Conservation (phyloP, 2,329 filamentous ascomycete genomes). For the Verticillium isaacii region DNA sequence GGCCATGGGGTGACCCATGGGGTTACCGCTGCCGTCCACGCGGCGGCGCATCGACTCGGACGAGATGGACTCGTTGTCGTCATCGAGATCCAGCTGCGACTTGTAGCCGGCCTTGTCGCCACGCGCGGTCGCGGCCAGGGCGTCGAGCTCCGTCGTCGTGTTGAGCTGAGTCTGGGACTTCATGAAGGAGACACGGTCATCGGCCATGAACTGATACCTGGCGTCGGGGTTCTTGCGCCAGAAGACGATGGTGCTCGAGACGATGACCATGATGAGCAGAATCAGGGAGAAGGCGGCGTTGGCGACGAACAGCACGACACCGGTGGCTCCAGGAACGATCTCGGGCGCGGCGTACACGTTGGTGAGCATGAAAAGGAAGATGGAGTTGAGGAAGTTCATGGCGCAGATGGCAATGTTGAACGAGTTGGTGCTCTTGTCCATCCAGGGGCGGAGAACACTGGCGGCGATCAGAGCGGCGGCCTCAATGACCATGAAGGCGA, state of each 20-base stretch:
- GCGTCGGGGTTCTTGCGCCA: slow-evolving; percentile 91
- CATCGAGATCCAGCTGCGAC: slow-evolving; percentile 32
- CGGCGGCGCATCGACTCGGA: slow-evolving; percentile 32
- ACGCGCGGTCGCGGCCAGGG: slow-evolving; percentile 80
- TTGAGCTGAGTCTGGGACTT: slow-evolving; percentile 83
- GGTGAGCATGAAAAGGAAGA: slow-evolving; percentile 87
- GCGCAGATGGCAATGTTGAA: slow-evolving; percentile 92
- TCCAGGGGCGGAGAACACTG: slow-evolving; percentile 83
- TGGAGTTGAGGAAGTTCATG: slow-evolving; percentile 84
- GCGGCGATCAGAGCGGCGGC: slow-evolving; percentile 71
- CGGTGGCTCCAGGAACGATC: slow-evolving; percentile 81
- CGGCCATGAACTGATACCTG: slow-evolving; percentile 92
- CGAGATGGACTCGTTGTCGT: slow-evolving; percentile 35
- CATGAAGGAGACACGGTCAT: slow-evolving; percentile 95
- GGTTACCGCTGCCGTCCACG: slow-evolving; percentile 20
- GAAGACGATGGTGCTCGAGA: slow-evolving; percentile 62
- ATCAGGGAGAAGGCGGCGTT: slow-evolving; percentile 85
- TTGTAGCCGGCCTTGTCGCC: slow-evolving; percentile 58
- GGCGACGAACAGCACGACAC: slow-evolving; percentile 81
- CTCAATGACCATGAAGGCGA: slow-evolving; percentile 81
- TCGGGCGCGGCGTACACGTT: slow-evolving; percentile 79
- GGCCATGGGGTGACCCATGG: slow-evolving; percentile 5
- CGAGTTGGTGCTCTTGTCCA: slow-evolving; percentile 97
- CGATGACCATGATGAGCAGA: slow-evolving; percentile 71
- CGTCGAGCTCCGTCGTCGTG: slow-evolving; percentile 79